Base-by-base conservation (phyloP, 2,329 filamentous ascomycete species). In the Ceratocystis colombiana region DNA sequence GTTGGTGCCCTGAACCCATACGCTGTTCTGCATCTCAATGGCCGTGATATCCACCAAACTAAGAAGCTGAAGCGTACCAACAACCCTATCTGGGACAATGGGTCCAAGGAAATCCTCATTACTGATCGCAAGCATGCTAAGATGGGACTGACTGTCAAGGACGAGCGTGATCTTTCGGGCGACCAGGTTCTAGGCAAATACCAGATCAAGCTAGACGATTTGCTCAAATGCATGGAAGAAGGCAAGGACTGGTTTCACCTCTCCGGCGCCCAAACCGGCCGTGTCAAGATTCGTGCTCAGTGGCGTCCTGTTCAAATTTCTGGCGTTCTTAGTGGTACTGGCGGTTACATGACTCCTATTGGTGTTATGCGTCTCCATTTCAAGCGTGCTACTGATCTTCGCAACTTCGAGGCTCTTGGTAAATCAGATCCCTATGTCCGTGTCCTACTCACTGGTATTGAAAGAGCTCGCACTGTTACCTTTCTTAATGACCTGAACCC, bases 171-270 rank as follows among this genome's bases (percentile, higher is more conserved):
- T 65, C 78, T 99, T 66, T 79, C 85, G 6, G 80, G 86, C 15
- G 93, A 99, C 74, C 91, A 90, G 62, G 83, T 93, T 44, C 78
- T 99, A 25, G 94, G 93, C 68, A 92, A 86, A 30, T 96, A 96
- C 75, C 91, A 97, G 75, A 95, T 99, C 76, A 96, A 92, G 76
- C 80, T 99, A 30, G 89, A 96, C 69, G 93, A 97, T 71, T 88
- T 99, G 84, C 78, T 97, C 30, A 90, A 93, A 66, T 82, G 92
- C 74, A 95, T 89, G 84, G 86, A 86, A 61, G 94, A 96, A 76
- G 93, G 94, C 53, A 89, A 96, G 72, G 91, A 97, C 71, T 99
- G 94, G 94, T 99, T 92, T 79, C 90, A 92, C 69, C 81, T 99
- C 33, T 81, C 88, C 57, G 90, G 89, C 7, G 87, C 84, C 64